phyloP scores from a whole-genome alignment of 306 rosid species.

The Canavalia gladiata region DNA sequence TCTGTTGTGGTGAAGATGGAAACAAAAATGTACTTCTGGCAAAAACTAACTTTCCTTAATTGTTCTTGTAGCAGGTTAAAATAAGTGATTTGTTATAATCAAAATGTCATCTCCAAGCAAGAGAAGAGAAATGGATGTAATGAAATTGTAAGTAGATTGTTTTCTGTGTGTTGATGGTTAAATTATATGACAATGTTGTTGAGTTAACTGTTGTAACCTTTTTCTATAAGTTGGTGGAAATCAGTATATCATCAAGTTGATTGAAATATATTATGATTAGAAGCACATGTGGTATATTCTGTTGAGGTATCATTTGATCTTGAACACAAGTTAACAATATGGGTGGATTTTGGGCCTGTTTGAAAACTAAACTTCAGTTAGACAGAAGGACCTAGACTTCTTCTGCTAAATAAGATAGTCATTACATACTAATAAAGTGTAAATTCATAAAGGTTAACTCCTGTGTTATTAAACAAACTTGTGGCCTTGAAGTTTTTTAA shows the following conservation, averaged over 20 bases:
- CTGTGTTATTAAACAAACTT: too few relatives aligned
- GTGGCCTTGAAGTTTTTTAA: background rate
- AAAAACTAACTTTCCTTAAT: conserved; percentile 30
- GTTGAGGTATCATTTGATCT: conserved; percentile 11
- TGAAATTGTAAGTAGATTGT: conserved; percentile 84
- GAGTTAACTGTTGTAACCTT: background rate
- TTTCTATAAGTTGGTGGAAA: background rate
- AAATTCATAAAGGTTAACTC: background rate
- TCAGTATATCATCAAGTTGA: conserved; percentile 15
- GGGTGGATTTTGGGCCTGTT: conserved; percentile 21
- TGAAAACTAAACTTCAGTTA: conserved; percentile 6
- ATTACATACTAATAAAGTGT: background rate
- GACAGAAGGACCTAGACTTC: background rate
- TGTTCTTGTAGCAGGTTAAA: conserved; percentile 60
- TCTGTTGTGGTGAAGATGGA: conserved; percentile 8
- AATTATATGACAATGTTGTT: conserved; percentile 26
- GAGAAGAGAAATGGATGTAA: conserved; percentile 99
- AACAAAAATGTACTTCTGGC: conserved; percentile 4
- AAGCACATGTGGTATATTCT: conserved; percentile 36
- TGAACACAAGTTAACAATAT: conserved; percentile 26
- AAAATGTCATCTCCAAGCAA: conserved; percentile 99
- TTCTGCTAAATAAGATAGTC: background rate
- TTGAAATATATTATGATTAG: conserved; percentile 34
- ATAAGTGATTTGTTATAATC: conserved; percentile 48
- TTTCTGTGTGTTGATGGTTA: conserved; percentile 26